These are phyloP conservation scores for Saccharomycopsis schoenii DNA, from an alignment of 805 yeast species.

Conservation along the genomic window DNA sequence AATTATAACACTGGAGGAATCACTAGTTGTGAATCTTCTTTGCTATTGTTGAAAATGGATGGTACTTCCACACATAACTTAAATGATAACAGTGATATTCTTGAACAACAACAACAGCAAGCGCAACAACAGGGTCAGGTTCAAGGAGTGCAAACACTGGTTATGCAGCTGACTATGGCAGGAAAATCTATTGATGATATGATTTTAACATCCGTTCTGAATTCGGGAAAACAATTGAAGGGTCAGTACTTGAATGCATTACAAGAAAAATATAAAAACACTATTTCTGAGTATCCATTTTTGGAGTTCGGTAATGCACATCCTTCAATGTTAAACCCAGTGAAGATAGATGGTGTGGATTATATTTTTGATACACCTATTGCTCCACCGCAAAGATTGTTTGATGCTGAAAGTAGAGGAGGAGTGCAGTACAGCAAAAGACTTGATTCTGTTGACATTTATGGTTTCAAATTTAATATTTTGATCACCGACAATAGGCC, in stretches of 20 bases:
- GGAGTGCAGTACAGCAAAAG: slow-evolving; percentile 20
- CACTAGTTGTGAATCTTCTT: slow-evolving; percentile 2
- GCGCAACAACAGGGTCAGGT: background rate
- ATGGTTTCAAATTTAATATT: slow-evolving; percentile 44
- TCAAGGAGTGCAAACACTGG: slow-evolving; percentile 5
- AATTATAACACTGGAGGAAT: background rate
- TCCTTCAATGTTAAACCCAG: background rate
- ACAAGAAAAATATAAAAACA: slow-evolving; percentile 1
- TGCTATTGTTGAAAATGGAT: slow-evolving; percentile 15
- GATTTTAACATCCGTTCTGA: slow-evolving; percentile 11
- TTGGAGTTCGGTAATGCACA: slow-evolving; percentile 5
- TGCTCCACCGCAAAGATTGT: background rate
- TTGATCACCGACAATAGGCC: slow-evolving; percentile 67
- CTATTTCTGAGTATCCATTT: background rate
- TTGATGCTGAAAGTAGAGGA: slow-evolving; percentile 14
- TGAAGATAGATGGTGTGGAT: background rate
- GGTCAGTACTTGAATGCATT: slow-evolving; percentile 8
- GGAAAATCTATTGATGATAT: slow-evolving; percentile 16
- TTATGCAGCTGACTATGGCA: background rate
- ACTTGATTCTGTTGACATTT: slow-evolving; percentile 29
- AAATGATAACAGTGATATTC: slow-evolving; percentile 8
- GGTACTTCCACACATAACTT: slow-evolving; percentile 9
- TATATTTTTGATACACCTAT: background rate
- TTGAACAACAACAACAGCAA: slow-evolving; percentile 1
- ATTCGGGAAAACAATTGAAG: slow-evolving; percentile 10